Evolutionary conservation across 805 yeast species (phyloP).

Genomic region (Pichia nakasei): DNA sequence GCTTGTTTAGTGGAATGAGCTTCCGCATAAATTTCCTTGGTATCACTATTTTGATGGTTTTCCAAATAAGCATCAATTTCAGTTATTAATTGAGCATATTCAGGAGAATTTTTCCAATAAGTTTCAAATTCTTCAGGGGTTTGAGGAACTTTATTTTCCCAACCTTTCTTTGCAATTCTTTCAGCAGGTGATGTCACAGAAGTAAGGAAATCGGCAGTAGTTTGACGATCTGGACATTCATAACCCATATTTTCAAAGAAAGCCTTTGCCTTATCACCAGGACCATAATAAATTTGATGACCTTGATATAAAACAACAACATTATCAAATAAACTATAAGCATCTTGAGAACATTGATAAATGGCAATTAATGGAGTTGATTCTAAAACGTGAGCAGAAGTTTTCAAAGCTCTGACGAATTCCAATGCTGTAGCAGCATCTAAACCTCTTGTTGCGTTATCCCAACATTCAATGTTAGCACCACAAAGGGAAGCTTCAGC

Average conservation of each 20-base stretch:
- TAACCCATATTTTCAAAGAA: slow-evolving; percentile 37
- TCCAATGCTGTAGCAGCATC: slow-evolving; percentile 66
- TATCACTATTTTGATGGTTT: slow-evolving; percentile 5
- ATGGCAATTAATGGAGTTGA: slow-evolving; percentile 46
- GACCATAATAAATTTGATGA: slow-evolving; percentile 34
- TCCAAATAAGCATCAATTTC: slow-evolving; percentile 28
- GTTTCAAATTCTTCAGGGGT: slow-evolving; percentile 34
- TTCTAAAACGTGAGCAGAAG: slow-evolving; percentile 42
- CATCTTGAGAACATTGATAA: slow-evolving; percentile 37
- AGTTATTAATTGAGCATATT: slow-evolving; percentile 23
- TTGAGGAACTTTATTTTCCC: slow-evolving; percentile 30
- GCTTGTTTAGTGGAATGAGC: slow-evolving; percentile 39
- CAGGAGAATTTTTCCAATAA: slow-evolving; percentile 31
- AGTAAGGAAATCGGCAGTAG: slow-evolving; percentile 38
- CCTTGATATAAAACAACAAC: slow-evolving; percentile 36
- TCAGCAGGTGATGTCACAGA: slow-evolving; percentile 28
- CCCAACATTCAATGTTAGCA: slow-evolving; percentile 45
- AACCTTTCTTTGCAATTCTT: slow-evolving; percentile 26
- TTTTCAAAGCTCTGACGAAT: slow-evolving; percentile 48
- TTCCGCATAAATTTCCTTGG: slow-evolving; percentile 8
- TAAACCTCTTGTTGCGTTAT: slow-evolving; percentile 64
- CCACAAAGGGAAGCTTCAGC: slow-evolving; percentile 41
- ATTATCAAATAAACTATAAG: slow-evolving; percentile 36
- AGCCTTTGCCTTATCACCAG: slow-evolving; percentile 29
- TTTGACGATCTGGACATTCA: slow-evolving; percentile 38